These are phyloP conservation scores for Turnera subulata DNA, from an alignment of 345 rosid species.

Conservation along the genomic window DNA sequence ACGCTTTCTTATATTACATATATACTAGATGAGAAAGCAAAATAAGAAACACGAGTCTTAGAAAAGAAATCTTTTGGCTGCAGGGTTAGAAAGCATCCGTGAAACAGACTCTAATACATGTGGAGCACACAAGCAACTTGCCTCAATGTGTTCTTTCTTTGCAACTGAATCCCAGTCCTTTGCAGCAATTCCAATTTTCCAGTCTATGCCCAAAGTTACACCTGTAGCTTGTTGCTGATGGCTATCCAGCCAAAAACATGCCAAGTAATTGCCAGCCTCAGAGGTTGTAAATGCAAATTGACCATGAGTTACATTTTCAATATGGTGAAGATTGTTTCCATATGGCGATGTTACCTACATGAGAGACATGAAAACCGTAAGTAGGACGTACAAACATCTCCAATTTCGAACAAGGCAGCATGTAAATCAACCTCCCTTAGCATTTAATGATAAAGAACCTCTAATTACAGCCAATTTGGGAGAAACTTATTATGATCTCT, in stretches of 20 bases:
- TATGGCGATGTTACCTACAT: constrained; percentile 72
- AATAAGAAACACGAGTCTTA: too few relatives aligned
- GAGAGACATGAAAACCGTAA: constrained; percentile 2
- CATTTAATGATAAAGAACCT: too few relatives aligned
- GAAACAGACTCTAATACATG: too few relatives aligned
- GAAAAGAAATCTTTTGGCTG: too few relatives aligned
- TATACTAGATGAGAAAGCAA: too few relatives aligned
- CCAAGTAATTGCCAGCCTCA: constrained; percentile 68
- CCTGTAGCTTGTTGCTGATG: constrained; percentile 28
- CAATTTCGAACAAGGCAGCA: not conserved
- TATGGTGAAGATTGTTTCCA: constrained; percentile 65
- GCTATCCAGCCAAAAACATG: constrained; percentile 67
- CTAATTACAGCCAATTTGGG: too few relatives aligned
- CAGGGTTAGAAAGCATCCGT: too few relatives aligned
- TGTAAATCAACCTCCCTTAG: not conserved
- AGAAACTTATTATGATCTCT: too few relatives aligned
- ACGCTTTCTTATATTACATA: too few relatives aligned
- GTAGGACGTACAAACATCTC: not conserved
- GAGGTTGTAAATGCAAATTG: constrained; percentile 68
- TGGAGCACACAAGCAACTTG: constrained; percentile 19
- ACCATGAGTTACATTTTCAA: constrained; percentile 56
- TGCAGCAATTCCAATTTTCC: constrained; percentile 87
- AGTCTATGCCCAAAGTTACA: constrained; percentile 64
- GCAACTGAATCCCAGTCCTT: constrained; percentile 99
- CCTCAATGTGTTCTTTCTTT: constrained; percentile 88